Percentiles rank a stretch among this genome's conserved stretches.
phyloP scores from a whole-genome alignment of 441 rosid genomes.

The Flueggea neowawraea region DNA sequence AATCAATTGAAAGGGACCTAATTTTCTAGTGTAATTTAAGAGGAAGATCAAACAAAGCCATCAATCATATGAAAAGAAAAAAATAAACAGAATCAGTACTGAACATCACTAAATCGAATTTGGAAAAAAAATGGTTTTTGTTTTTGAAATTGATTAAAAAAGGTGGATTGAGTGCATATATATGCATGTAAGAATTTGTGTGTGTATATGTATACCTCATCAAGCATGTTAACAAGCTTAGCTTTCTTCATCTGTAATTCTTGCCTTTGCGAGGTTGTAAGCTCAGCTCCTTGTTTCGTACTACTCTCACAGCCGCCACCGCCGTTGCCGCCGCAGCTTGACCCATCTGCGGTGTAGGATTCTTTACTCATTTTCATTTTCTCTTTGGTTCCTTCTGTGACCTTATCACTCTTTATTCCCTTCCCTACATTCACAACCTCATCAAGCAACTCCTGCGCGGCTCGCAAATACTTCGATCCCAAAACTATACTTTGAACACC shows the following conservation, averaged over 20 bases:
- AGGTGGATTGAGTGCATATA: not conserved
- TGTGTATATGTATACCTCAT: no score
- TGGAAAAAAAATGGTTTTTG: no score
- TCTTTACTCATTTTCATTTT: slow-evolving; percentile 24
- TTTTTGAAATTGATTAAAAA: not conserved
- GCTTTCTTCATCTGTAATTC: slow-evolving; percentile 60
- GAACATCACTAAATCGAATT: no score
- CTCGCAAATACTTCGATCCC: slow-evolving; percentile 62
- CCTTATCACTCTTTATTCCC: slow-evolving; percentile 14
- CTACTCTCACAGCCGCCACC: slow-evolving; percentile 14
- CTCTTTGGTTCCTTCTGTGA: slow-evolving; percentile 20
- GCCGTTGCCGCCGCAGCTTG: slow-evolving; percentile 7
- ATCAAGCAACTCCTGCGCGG: slow-evolving; percentile 70
- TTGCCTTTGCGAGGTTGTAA: slow-evolving; percentile 44
- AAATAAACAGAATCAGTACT: no score
- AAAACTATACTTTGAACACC: slow-evolving; percentile 26
- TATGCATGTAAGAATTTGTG: no score
- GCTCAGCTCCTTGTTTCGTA: slow-evolving; percentile 23
- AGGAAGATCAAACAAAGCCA: no score
- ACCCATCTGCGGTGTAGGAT: slow-evolving; percentile 24
- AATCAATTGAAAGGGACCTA: no score
- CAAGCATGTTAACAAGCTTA: slow-evolving; percentile 59
- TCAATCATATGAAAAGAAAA: no score
- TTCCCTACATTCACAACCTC: slow-evolving; percentile 55
- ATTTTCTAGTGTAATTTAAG: no score